Evolutionary conservation across 2,329 filamentous ascomycete species (phyloP).

Genomic region (Ascochyta clinopodiicola): DNA sequence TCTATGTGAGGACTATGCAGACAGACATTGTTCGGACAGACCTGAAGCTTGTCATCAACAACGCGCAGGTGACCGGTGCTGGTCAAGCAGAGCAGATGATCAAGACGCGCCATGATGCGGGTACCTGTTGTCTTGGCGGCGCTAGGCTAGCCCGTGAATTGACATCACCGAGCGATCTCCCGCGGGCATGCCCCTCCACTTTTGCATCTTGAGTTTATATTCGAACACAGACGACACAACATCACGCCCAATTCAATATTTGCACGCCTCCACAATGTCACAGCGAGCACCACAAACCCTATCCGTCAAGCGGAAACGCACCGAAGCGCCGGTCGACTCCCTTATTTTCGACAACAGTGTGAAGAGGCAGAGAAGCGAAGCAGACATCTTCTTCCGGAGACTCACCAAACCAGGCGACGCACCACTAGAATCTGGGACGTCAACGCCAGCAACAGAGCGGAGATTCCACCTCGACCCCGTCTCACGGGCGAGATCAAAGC

Average conservation of each 20-base stretch:
- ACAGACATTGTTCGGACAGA: conserved; percentile 30
- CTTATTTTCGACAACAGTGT: conserved; percentile 43
- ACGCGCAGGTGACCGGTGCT: conserved; percentile 23
- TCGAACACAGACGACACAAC: not conserved
- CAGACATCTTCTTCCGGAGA: conserved; percentile 26
- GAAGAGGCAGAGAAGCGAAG: conserved; percentile 31
- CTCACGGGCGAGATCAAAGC: conserved; percentile 22
- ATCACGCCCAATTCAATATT: not conserved
- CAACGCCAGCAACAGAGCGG: conserved; percentile 29
- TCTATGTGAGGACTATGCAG: conserved; percentile 5
- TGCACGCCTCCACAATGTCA: conserved; percentile 2
- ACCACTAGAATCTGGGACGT: conserved; percentile 13
- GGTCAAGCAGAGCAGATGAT: conserved; percentile 13
- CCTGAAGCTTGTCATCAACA: conserved; percentile 20
- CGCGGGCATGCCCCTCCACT: conserved; percentile 16
- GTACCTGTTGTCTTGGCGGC: conserved; percentile 13
- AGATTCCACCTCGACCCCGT: conserved; percentile 34
- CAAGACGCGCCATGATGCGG: not conserved
- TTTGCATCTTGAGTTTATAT: not conserved
- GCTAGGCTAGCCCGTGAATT: conserved; percentile 5
- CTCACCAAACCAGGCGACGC: conserved; percentile 34
- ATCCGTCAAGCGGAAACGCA: conserved; percentile 61
- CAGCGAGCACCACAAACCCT: conserved; percentile 38
- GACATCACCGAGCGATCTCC: conserved; percentile 19
- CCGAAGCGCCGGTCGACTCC: conserved; percentile 63